Base-by-base conservation (phyloP, 768 basidiomycete genomes). In the Candolleomyces eurysporus region DNA sequence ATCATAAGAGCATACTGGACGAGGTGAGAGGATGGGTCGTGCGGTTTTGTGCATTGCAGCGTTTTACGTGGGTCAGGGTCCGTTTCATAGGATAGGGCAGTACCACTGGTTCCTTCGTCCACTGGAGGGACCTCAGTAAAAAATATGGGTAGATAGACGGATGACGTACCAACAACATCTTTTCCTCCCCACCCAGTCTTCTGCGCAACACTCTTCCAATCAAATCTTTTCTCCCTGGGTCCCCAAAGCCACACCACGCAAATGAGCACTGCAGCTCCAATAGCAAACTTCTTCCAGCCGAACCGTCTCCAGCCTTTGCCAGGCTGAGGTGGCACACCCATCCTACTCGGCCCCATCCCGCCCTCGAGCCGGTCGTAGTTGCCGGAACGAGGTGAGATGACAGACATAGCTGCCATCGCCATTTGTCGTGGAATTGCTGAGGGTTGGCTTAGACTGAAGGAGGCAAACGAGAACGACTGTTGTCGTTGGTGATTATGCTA, bases 1-100 rank as follows among this genome's bases (percentile, higher is more conserved):
- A 98, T 92, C 88, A 98, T 97, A 68, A 98, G 84, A 0, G 94
- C 95, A 73, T 92, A 99, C 72, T 94, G 93, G 13, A 96, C 89
- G 60, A 96, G 79, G 0, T 83, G 84, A 26, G 76, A 68, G 61
- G 73, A 68, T 1, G 81, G 66, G 14, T 73, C 74, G 71, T 86
- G 73, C 0, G 93, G 84, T 0, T 72, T 59, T 0, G 81, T 82
- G 76, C 95, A 98, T 76, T 87, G 76, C 0, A 87, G 84, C 0
- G 94, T 95, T 63, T 82, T 83, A 40, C 82, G 73, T 0, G 85
- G 89, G 74, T 96, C 85, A 0, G 88, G 84, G 68, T 96, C 93
- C 17, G 84, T 83, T 49, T 87, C 88, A 66, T 83, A 87, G 0
- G 91, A 87, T 4, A 79, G 78, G 1, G 85, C 85, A 48, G 75